phyloP scores from a whole-genome alignment of 108 stramenopile species.

The Nannochloropsis oceanica region DNA sequence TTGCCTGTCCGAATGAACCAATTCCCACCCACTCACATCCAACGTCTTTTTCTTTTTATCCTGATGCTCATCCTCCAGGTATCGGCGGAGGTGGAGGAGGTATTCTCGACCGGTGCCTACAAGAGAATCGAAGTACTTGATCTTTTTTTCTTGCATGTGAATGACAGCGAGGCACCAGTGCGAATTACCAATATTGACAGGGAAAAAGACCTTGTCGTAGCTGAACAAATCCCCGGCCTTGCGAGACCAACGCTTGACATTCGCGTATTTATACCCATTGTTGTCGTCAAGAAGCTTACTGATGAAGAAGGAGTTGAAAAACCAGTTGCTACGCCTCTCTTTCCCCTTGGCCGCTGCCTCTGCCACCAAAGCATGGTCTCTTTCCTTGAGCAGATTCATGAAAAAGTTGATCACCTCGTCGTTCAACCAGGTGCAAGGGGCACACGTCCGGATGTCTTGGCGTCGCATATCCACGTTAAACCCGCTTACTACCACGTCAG shows the following conservation, averaged over 20 bases:
- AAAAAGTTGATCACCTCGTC: constrained; percentile 95
- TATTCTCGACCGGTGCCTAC: constrained; percentile 22
- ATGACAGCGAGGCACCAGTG: constrained; percentile 86
- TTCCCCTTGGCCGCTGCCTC: constrained; percentile 38
- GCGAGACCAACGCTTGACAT: constrained; percentile 66
- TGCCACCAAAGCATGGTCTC: constrained; percentile 43
- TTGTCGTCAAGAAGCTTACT: constrained; percentile 70
- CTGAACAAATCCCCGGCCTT: constrained; percentile 65
- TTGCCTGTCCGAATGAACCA: not conserved
- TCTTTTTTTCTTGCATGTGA: constrained; percentile 61
- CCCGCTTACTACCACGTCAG: not conserved
- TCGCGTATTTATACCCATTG: constrained; percentile 60
- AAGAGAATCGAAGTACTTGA: constrained; percentile 43
- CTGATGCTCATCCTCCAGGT: constrained; percentile 32
- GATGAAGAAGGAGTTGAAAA: constrained; percentile 88
- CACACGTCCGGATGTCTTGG: not conserved
- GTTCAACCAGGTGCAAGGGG: constrained; percentile 73
- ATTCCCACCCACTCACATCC: constrained; percentile 1
- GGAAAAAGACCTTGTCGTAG: constrained; percentile 73
- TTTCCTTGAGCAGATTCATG: constrained; percentile 54
- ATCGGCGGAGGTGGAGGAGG: constrained; percentile 9
- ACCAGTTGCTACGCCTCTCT: constrained; percentile 57
- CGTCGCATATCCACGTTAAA: not conserved
- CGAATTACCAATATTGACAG: constrained; percentile 62
- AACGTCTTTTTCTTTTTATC: constrained; percentile 15